These are phyloP conservation scores for Akanthomyces muscarius DNA, from an alignment of 2,329 filamentous ascomycete species.

Conservation along the genomic window DNA sequence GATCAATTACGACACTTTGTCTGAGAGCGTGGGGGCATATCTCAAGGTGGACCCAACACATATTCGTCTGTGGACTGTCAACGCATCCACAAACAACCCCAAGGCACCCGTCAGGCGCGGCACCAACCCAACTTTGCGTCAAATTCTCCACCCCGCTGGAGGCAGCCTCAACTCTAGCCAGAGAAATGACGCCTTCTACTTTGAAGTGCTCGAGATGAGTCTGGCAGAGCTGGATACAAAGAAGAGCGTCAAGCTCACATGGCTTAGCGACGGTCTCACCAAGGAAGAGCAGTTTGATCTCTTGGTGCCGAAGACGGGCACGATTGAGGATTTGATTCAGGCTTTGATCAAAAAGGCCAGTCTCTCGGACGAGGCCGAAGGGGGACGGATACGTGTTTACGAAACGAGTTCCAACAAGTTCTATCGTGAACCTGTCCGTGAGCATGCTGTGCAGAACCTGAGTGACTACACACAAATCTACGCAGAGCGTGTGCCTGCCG, in stretches of 20 bases:
- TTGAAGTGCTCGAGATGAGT: constrained; percentile 91
- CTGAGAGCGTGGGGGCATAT: constrained; percentile 75
- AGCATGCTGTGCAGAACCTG: constrained; percentile 72
- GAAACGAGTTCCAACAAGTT: constrained; percentile 81
- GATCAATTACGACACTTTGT: constrained; percentile 83
- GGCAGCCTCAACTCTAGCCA: constrained; percentile 67
- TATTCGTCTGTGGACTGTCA: constrained; percentile 86
- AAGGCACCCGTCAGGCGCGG: constrained; percentile 73
- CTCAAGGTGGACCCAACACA: constrained; percentile 78
- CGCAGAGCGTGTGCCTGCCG: constrained; percentile 75
- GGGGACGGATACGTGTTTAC: constrained; percentile 71
- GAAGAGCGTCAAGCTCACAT: constrained; percentile 77
- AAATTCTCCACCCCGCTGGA: constrained; percentile 74
- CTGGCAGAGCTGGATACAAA: constrained; percentile 90
- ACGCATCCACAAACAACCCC: constrained; percentile 69
- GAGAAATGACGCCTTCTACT: constrained; percentile 76
- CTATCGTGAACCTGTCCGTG: constrained; percentile 68
- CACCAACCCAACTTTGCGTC: constrained; percentile 65
- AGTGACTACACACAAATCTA: constrained; percentile 82
- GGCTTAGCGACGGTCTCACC: constrained; percentile 82
- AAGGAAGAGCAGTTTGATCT: constrained; percentile 87
- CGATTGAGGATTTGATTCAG: constrained; percentile 71
- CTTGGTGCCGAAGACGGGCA: constrained; percentile 82
- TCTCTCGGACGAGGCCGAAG: constrained; percentile 67
- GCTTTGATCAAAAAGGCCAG: constrained; percentile 76